Percentiles rank a stretch among this genome's conserved stretches.
Conservation (phyloP, 495 filamentous ascomycete species). For the Annulohypoxylon nitens region DNA sequence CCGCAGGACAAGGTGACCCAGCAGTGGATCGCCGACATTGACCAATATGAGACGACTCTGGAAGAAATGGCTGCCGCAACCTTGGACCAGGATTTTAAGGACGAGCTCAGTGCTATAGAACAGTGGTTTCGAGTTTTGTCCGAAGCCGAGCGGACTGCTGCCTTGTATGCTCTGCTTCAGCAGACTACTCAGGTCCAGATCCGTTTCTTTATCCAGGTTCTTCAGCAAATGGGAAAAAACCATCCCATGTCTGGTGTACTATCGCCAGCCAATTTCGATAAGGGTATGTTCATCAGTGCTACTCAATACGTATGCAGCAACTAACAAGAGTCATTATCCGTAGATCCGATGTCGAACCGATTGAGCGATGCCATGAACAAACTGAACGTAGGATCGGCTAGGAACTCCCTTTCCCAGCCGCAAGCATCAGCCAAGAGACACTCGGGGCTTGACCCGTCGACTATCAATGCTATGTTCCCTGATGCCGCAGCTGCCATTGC, state of each 20-base stretch:
- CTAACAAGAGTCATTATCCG: constrained; percentile 23
- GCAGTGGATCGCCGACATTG: constrained; percentile 98
- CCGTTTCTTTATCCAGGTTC: constrained; percentile 97
- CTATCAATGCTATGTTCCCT: constrained; percentile 99
- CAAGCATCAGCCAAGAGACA: constrained; percentile 83
- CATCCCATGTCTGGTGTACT: constrained; percentile 97
- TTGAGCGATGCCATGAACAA: constrained; percentile 98
- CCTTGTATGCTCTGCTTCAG: constrained; percentile 93
- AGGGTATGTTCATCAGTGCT: constrained; percentile 70
- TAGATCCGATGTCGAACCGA: constrained; percentile 97
- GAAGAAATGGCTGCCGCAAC: constrained; percentile 99
- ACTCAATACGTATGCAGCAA: neutral
- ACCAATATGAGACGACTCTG: constrained; percentile 95
- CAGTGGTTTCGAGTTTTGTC: constrained; percentile 99
- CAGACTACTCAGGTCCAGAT: constrained; percentile 99
- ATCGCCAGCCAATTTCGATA: constrained; percentile 97
- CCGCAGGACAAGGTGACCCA: constrained; percentile 92
- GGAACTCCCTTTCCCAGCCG: constrained; percentile 88
- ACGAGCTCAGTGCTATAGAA: constrained; percentile 97
- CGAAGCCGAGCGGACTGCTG: constrained; percentile 95
- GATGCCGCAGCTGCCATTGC: constrained; percentile 98
- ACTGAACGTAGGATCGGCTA: constrained; percentile 84
- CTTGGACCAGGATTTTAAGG: constrained; percentile 98
- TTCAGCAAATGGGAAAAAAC: constrained; percentile 98
- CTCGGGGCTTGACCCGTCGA: constrained; percentile 89